Percentiles rank a stretch among this genome's conserved stretches.
Conservation (phyloP, 371 early-diverging fungal species). For the Mucor circinelloides region DNA sequence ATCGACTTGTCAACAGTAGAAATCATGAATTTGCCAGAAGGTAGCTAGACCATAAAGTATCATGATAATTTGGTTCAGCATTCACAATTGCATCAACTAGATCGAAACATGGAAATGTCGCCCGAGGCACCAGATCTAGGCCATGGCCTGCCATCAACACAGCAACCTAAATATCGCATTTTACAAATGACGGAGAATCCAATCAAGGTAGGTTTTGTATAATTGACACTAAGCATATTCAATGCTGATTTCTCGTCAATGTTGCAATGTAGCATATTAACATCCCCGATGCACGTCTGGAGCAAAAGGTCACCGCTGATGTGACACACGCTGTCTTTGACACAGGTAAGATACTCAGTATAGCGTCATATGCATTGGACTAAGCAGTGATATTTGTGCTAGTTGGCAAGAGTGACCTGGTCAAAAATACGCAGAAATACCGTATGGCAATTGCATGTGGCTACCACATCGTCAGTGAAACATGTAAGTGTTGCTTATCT, state of each 20-base stretch:
- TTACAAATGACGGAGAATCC: not conserved
- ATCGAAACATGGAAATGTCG: not conserved
- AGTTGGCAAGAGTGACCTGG: not conserved
- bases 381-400: not conserved
- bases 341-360: not conserved
- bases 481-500: not conserved
- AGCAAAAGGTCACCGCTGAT: not conserved
- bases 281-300: not conserved
- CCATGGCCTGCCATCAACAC: too few species aligned
- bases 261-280: conserved; percentile 3
- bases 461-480: conserved; percentile 14
- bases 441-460: conserved; percentile 15
- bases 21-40: not conserved
- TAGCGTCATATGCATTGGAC: not conserved
- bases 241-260: not conserved
- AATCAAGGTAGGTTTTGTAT: not conserved
- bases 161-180: not conserved
- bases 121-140: too few species aligned
- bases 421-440: conserved; percentile 4
- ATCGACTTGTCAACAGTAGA: not conserved
- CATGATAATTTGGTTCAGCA: not conserved
- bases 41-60: not conserved
- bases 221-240: too few species aligned
- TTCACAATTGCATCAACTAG: not conserved
- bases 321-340: not conserved